Conservation (phyloP, 768 basidiomycete species). For the Royoungia palumana region DNA sequence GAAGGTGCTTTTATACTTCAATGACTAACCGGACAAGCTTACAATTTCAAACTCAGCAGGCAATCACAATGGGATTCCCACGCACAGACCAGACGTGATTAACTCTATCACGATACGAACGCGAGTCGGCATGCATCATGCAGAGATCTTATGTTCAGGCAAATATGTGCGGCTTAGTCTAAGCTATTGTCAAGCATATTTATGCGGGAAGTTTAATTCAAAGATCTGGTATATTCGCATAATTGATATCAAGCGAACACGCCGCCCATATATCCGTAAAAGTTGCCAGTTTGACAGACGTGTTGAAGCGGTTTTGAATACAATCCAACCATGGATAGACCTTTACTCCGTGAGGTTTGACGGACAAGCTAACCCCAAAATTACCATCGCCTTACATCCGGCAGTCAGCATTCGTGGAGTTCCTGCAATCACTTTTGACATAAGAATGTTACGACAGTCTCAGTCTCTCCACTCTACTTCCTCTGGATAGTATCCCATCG, state of each 20-base stretch:
- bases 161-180: background rate
- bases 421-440: too few relatives aligned
- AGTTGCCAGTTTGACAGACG: too few relatives aligned
- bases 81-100: conserved; percentile 40
- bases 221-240: too few relatives aligned
- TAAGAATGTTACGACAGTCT: too few relatives aligned
- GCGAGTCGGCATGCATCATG: too few relatives aligned
- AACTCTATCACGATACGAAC: too few relatives aligned
- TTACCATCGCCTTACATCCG: background rate
- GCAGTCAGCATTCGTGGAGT: too few relatives aligned
- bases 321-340: background rate
- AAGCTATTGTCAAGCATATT: background rate
- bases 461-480: conserved; percentile 4
- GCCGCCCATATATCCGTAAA: too few relatives aligned
- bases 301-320: too few relatives aligned
- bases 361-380: background rate
- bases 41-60: conserved; percentile 43
- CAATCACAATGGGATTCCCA: conserved; percentile 34
- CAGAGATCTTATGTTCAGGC: background rate
- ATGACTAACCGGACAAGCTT: conserved; percentile 36
- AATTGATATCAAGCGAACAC: background rate
- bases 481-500: background rate
- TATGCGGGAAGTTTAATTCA: background rate
- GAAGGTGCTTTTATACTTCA: conserved; percentile 39
- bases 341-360: background rate